Percentiles rank a stretch among this genome's conserved stretches.
These are phyloP conservation scores for Boletus subcaerulescens DNA, from an alignment of 768 basidiomycete species.

Conservation along the genomic window DNA sequence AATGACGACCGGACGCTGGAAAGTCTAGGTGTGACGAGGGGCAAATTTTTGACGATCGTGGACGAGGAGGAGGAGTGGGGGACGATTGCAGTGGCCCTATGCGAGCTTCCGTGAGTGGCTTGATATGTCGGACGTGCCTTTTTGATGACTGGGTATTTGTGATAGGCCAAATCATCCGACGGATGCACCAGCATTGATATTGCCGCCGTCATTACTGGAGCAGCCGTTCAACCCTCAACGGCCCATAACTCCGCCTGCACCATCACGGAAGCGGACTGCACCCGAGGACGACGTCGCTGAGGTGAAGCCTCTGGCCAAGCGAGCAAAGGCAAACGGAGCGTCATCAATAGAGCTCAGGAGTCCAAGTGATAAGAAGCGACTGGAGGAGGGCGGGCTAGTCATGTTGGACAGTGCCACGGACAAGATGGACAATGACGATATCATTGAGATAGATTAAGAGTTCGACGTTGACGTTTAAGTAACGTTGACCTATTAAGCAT, in stretches of 20 bases:
- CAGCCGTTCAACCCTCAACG: slow-evolving; percentile 46
- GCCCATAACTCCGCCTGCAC: slow-evolving; percentile 38
- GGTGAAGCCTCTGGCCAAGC: slow-evolving; percentile 58
- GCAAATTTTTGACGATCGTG: slow-evolving; percentile 84
- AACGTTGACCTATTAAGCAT: too few species aligned
- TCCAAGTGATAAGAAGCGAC: slow-evolving; percentile 59
- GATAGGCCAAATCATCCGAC: slow-evolving; percentile 53
- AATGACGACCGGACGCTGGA: slow-evolving; percentile 79
- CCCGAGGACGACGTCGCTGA: slow-evolving; percentile 57
- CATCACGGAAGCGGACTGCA: slow-evolving; percentile 55
- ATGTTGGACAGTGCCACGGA: slow-evolving; percentile 60
- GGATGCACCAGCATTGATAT: slow-evolving; percentile 52
- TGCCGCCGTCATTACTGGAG: slow-evolving; percentile 62
- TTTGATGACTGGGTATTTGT: not conserved
- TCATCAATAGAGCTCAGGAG: slow-evolving; percentile 32
- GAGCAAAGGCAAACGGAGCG: slow-evolving; percentile 37
- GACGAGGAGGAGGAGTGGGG: slow-evolving; percentile 82
- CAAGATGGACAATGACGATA: slow-evolving; percentile 51
- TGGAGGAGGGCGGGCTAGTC: slow-evolving; percentile 76
- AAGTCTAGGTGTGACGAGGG: slow-evolving; percentile 73
- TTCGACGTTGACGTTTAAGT: not conserved
- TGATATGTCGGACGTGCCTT: not conserved
- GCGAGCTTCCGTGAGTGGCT: slow-evolving; percentile 63
- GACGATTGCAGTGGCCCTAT: slow-evolving; percentile 69
- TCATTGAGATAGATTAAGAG: slow-evolving; percentile 55